phyloP scores from a whole-genome alignment of 2,329 filamentous ascomycete genomes.

The Pyrenochaeta sp. region DNA sequence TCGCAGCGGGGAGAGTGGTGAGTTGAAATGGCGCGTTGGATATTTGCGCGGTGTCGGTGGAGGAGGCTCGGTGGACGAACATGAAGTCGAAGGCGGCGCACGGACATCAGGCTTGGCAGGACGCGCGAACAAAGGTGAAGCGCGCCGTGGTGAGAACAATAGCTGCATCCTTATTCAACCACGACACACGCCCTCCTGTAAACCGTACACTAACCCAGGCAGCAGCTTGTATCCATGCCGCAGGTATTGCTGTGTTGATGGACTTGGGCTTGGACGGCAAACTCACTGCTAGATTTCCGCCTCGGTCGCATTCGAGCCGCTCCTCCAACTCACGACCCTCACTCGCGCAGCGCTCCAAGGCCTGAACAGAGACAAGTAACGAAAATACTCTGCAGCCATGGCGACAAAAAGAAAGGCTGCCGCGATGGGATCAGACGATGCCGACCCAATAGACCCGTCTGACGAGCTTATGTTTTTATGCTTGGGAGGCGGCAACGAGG shows the following conservation, averaged over 20 bases:
- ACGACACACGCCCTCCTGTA: no score
- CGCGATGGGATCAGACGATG: constrained; percentile 76
- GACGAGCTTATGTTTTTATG: constrained; percentile 96
- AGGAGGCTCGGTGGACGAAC: constrained; percentile 13
- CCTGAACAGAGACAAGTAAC: no score
- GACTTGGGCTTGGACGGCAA: no score
- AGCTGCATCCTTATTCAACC: not conserved
- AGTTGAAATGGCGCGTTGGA: constrained; percentile 21
- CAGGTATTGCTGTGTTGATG: no score
- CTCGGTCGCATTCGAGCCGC: constrained; percentile 10
- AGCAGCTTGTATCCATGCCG: no score
- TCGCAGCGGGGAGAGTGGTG: constrained; percentile 12
- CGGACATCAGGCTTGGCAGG: constrained; percentile 34
- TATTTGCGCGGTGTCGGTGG: constrained; percentile 20
- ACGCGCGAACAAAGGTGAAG: constrained; percentile 35
- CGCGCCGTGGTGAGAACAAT: constrained; percentile 7
- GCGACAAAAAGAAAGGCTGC: constrained; percentile 90
- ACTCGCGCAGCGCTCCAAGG: not conserved
- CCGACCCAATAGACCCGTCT: constrained; percentile 89
- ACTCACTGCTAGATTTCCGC: no score
- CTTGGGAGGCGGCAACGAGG: constrained; percentile 94
- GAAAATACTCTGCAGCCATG: constrained; percentile 70
- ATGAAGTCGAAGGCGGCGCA: constrained; percentile 30
- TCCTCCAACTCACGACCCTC: constrained; percentile 1
- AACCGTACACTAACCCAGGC: no score